Evolutionary conservation across 441 rosid species (phyloP), one percentile per base, ranked within the genome.

Genomic region (Gossypium davidsonii): DNA sequence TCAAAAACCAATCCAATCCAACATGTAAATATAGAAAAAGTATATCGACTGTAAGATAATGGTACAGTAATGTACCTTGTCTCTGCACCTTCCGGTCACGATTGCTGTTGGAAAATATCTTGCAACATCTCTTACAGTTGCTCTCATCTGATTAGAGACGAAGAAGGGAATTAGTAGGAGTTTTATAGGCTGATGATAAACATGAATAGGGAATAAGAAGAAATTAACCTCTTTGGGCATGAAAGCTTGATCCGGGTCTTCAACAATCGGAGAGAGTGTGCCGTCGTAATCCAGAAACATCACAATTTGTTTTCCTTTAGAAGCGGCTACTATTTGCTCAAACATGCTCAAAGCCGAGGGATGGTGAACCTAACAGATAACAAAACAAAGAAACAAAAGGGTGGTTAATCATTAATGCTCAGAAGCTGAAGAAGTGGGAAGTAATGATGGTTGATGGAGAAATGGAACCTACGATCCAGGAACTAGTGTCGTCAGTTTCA

Each of bases 241-340:
- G 83, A 82, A 79, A 73, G 93, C 91, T 77, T 76, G 84, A 58
- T 89, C 93, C 21, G 93, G 93, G 79, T 89, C 85, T 72, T 78
- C 88, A 28, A 89, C 91, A 6, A 87, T 89, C 0, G 89, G 91
- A 25, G 93, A 83, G 66, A 89, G 87, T 7, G 93, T 89, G 2
- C 93, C 93, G 61, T 89, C 93, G 44, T 87, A 89, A 76, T 89
- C 93, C 21, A 89, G 86, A 65, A 89, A 89, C 89, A 89, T 84
- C 25, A 86, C 86, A 60, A 89, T 80, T 56, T 83, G 81, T 78
- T 87, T 89, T 76, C 89, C 90, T 61, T 73, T 76, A 4, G 86
- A 81, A 49, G 81, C 85, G 60, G 64, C 79, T 8, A 70, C 62
- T 37, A 89, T 86, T 77, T 85, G 79, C 70, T 84, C 85, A 68